Evolutionary conservation across 1,284 basidiomycete species (phyloP).

Genomic region (Trametes sp.): DNA sequence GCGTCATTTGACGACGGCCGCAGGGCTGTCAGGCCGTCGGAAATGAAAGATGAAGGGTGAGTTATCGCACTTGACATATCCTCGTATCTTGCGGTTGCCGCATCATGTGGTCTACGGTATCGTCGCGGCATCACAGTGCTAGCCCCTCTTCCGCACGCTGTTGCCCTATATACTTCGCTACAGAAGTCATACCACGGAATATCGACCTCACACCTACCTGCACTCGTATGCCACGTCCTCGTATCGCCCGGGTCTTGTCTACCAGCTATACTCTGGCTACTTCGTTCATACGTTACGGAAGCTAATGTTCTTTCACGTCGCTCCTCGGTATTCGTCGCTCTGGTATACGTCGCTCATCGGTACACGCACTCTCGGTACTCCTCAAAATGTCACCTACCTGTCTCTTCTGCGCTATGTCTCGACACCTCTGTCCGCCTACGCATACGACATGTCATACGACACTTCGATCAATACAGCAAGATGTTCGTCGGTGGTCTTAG

Average conservation of each 20-base stretch:
- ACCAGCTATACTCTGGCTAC: slow-evolving; percentile 34
- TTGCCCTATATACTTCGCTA: slow-evolving; percentile 27
- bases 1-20: slow-evolving; percentile 20
- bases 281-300: slow-evolving; percentile 41
- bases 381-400: slow-evolving; percentile 36
- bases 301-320: slow-evolving; percentile 38
- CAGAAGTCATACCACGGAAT: slow-evolving; percentile 21
- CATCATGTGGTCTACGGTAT: slow-evolving; percentile 23
- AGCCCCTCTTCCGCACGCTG: slow-evolving; percentile 31
- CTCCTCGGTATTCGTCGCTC: slow-evolving; percentile 23
- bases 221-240: slow-evolving; percentile 17
- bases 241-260: slow-evolving; percentile 12
- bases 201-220: slow-evolving; percentile 20
- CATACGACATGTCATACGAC: slow-evolving; percentile 26
- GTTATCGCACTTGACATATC: slow-evolving; percentile 45
- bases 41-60: slow-evolving; percentile 96
- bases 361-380: slow-evolving; percentile 30
- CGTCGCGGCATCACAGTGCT: slow-evolving; percentile 34
- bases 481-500: slow-evolving; percentile 97
- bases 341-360: slow-evolving; percentile 1
- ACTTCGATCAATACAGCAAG: slow-evolving; percentile 69
- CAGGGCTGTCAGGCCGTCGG: slow-evolving; percentile 64
- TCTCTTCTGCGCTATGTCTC: slow-evolving; percentile 23
- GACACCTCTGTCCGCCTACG: slow-evolving; percentile 22
- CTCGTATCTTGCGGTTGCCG: slow-evolving; percentile 20